Conservation (phyloP, 148 eudicot species). For the Mesembryanthemum crystallinum region DNA sequence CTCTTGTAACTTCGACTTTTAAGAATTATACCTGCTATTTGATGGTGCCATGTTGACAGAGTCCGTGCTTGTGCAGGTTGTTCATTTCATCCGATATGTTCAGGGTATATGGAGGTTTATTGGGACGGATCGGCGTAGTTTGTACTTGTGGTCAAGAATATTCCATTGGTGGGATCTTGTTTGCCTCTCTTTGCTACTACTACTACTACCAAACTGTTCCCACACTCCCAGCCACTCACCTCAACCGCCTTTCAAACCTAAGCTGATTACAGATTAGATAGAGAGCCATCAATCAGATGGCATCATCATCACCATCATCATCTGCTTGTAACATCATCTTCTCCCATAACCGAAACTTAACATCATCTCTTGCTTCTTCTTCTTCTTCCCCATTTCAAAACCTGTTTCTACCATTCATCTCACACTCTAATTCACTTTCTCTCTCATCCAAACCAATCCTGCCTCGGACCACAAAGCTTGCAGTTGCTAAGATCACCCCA, state of each 20-base stretch:
- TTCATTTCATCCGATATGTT: too few species aligned
- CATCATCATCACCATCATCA: slow-evolving; percentile 25
- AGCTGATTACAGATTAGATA: not conserved
- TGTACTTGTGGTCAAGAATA: slow-evolving; percentile 9
- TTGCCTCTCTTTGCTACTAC: not conserved
- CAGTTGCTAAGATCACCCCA: slow-evolving; percentile 29
- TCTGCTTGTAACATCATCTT: slow-evolving; percentile 17
- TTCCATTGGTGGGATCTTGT: slow-evolving; percentile 5
- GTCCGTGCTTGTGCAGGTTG: too few species aligned
- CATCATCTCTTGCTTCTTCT: slow-evolving; percentile 10
- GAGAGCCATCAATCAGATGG: slow-evolving; percentile 8
- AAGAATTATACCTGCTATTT: too few species aligned
- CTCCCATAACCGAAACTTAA: slow-evolving; percentile 16
- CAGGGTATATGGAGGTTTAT: too few species aligned
- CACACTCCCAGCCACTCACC: slow-evolving; percentile 1
- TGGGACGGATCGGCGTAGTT: too few species aligned
- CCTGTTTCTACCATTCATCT: slow-evolving; percentile 13
- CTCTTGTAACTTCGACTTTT: too few species aligned
- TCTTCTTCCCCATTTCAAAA: slow-evolving; percentile 16
- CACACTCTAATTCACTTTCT: slow-evolving; percentile 1
- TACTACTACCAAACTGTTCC: not conserved
- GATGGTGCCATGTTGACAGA: too few species aligned
- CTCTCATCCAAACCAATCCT: slow-evolving; percentile 12
- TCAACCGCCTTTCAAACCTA: not conserved
- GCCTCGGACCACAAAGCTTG: slow-evolving; percentile 10